A percentile compares a stretch with the other conserved stretches of the same genome.
Evolutionary conservation across 176 grass and related monocot species (phyloP).

Genomic region (Aegilops sharonensis): DNA sequence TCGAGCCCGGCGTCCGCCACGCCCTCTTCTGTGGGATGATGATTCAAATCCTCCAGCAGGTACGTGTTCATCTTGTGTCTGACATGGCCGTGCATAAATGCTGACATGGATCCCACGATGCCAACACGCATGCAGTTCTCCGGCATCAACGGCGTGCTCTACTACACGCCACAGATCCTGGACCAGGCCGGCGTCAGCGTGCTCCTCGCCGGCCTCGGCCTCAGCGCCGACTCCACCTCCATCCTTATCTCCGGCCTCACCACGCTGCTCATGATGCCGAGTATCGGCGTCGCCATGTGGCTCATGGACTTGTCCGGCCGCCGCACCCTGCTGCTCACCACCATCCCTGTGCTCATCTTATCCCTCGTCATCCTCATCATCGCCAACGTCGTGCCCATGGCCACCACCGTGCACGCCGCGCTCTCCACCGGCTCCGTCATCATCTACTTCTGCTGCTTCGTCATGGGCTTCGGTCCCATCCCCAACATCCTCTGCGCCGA

Average conservation of each 20-base stretch:
- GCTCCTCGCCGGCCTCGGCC: slow-evolving; percentile 45
- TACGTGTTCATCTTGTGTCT: not conserved
- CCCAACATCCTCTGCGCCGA: slow-evolving; percentile 89
- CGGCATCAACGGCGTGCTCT: slow-evolving; percentile 84
- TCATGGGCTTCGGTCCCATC: slow-evolving; percentile 90
- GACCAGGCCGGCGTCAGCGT: slow-evolving; percentile 84
- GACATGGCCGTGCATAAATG: not conserved
- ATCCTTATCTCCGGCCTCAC: slow-evolving; percentile 76
- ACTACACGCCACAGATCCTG: slow-evolving; percentile 92
- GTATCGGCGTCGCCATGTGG: slow-evolving; percentile 76
- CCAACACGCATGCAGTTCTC: slow-evolving; percentile 44
- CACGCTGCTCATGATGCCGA: slow-evolving; percentile 76
- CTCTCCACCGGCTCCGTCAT: slow-evolving; percentile 69
- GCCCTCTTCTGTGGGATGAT: slow-evolving; percentile 61
- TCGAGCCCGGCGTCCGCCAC: slow-evolving; percentile 58
- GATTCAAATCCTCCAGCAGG: slow-evolving; percentile 77
- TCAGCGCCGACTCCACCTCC: slow-evolving; percentile 61
- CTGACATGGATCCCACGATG: not conserved
- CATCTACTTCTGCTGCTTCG: slow-evolving; percentile 81
- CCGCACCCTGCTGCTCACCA: slow-evolving; percentile 55
- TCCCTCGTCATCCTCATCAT: slow-evolving; percentile 53
- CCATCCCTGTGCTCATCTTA: slow-evolving; percentile 63
- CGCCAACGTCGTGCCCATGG: slow-evolving; percentile 44
- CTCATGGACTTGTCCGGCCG: slow-evolving; percentile 89
- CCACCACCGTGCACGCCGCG: slow-evolving; percentile 44